These are phyloP conservation scores for Eutypella sp. DNA, from an alignment of 2,329 filamentous ascomycete genomes.

Conservation along the genomic window DNA sequence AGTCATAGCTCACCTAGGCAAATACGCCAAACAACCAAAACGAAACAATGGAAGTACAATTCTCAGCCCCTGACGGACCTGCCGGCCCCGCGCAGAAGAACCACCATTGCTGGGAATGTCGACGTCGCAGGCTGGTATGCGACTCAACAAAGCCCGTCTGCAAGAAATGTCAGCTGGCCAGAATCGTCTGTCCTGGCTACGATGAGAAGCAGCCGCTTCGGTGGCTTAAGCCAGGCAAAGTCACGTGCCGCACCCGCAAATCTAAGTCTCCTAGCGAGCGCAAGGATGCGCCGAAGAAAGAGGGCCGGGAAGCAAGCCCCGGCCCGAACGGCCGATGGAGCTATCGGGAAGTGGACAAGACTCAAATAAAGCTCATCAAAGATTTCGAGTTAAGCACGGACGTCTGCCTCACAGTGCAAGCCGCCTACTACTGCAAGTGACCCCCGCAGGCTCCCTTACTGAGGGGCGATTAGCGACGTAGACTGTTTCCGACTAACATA, in stretches of 20 bases:
- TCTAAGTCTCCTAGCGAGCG: not conserved
- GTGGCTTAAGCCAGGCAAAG: constrained; percentile 34
- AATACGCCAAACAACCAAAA: not conserved
- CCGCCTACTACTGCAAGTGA: constrained; percentile 27
- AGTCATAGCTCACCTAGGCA: not conserved
- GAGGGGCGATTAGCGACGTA: not conserved
- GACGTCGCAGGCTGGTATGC: constrained; percentile 35
- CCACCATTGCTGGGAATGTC: constrained; percentile 38
- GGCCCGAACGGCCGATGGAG: not conserved
- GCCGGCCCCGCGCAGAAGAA: not conserved
- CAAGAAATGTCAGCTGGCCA: constrained; percentile 28
- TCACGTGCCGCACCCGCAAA: constrained; percentile 24
- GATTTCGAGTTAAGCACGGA: constrained; percentile 15
- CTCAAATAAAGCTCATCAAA: not conserved
- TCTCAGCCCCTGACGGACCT: not conserved
- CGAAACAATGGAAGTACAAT: not conserved
- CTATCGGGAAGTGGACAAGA: not conserved
- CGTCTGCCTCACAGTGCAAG: constrained; percentile 16
- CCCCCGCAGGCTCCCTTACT: not conserved
- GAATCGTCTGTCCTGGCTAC: constrained; percentile 35
- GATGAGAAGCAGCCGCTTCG: constrained; percentile 32
- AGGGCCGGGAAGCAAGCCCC: not conserved
- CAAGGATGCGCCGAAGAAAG: constrained; percentile 2
- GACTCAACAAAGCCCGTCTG: constrained; percentile 32
- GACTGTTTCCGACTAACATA: not conserved